Evolutionary conservation across 1,139 yeast species (phyloP), one percentile per base, ranked within the genome.

Genomic region (Pichiaceae sp.): DNA sequence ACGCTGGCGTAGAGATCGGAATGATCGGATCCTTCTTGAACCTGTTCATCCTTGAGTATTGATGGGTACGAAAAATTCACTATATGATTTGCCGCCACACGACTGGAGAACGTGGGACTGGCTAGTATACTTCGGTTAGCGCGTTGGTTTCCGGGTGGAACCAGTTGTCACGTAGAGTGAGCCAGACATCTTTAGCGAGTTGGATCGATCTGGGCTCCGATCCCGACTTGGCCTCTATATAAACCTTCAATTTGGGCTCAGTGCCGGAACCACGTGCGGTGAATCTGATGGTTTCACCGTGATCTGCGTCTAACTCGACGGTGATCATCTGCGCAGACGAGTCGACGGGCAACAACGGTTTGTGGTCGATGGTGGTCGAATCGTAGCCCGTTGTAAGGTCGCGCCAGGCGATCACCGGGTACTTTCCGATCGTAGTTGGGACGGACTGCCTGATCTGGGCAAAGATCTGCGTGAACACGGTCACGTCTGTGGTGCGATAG

Each of bases 241-340:
- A 91, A 1, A 89, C 85, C 57, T 91, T 91, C 43, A 91, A 64
- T 53, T 91, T 91, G 3, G 97, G 97, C 55, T 91, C 98, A 0
- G 98, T 91, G 8, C 98, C 98, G 4, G 96, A 85, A 0, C 97
- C 96, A 36, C 98, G 69, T 35, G 85, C 78, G 0, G 97, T 89
- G 54, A 89, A 80, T 31, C 95, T 63, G 2, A 86, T 75, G 17
- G 47, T 45, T 28, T 63, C 72, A 3, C 44, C 49, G 8, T 17
- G 25, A 9, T 8, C 16, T 2, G 17, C 39, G 27, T 43, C 39
- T 32, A 74, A 49, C 8, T 57, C 59, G 1, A 72, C 81, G 0
- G 96, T 86, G 43, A 91, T 80, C 97, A 91, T 91, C 50, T 91
- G 95, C 0, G 95, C 75, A 1, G 64, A 51, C 0, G 78, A 56